Evolutionary conservation across 495 filamentous ascomycete species (phyloP).

Genomic region (Margaritispora aquatica): DNA sequence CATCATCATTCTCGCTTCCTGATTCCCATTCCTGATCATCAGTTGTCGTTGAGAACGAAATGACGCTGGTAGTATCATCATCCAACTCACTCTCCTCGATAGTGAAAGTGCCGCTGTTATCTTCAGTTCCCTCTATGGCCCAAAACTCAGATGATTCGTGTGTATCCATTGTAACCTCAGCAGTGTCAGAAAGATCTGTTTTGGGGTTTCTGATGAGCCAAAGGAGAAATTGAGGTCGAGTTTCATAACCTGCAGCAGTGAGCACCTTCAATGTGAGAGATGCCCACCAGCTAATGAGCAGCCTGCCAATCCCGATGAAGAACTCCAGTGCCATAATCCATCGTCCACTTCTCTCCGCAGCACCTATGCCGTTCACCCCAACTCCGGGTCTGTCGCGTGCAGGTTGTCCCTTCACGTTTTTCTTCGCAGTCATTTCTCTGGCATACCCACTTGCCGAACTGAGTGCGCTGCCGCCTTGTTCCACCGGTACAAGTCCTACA

Average conservation of each 20-base stretch:
- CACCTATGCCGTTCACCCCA: constrained; percentile 64
- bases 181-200: constrained; percentile 6
- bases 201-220: constrained; percentile 42
- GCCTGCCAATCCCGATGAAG: constrained; percentile 61
- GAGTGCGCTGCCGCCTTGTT: constrained; percentile 21
- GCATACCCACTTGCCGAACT: constrained; percentile 53
- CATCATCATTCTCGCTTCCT: constrained; percentile 39
- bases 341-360: constrained; percentile 63
- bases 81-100: constrained; percentile 40
- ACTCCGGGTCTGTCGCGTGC: constrained; percentile 36
- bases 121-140: constrained; percentile 62
- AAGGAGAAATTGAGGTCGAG: constrained; percentile 57
- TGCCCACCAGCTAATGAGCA: constrained; percentile 55
- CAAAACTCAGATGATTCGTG: constrained; percentile 49
- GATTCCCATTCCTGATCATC: constrained; percentile 33
- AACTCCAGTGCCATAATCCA: constrained; percentile 71
- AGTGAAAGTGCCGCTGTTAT: constrained; percentile 66
- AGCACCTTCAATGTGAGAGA: constrained; percentile 48
- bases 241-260: constrained; percentile 51
- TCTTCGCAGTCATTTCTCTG: constrained; percentile 24
- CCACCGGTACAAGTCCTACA: constrained; percentile 42
- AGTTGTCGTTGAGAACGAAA: constrained; percentile 50
- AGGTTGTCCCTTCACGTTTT: constrained; percentile 42
- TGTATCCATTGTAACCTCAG: constrained; percentile 22
- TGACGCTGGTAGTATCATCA: constrained; percentile 72